Base-by-base conservation (phyloP, 495 filamentous ascomycete genomes). In the Lasiosphaeris hirsuta region DNA sequence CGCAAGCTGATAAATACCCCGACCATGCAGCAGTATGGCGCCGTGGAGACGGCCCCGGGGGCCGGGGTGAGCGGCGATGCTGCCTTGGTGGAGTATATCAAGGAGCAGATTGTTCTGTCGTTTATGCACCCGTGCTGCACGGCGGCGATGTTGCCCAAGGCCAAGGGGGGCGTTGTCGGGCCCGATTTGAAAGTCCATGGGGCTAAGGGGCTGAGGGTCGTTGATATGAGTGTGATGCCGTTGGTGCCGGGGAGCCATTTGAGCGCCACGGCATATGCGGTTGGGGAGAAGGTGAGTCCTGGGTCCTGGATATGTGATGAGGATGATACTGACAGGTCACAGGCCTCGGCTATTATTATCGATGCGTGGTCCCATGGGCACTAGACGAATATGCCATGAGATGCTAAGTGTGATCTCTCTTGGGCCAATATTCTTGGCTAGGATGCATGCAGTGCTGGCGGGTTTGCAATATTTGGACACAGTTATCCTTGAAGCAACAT, bases 171-270 rank as follows among this genome's bases (percentile, higher is more conserved):
- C 5, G 73, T 78, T 1, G 75, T 78, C 11, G 69, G 70, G 19
- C 39, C 65, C 44, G 63, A 61, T 18, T 56, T 77, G 10, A 68
- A 62, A 53, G 75, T 78, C 1, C 74, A 76, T 47, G 73, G 71
- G 5, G 61, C 69, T 9, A 55, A 56, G 41, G 54, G 59, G n/a
- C 37, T 78, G 19, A 61, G 75, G 14, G 72, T 77, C 11, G 82
- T 77, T 4, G 86, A 89, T 72, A 81, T 84, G 70, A 86, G 83
- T 60, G 76, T 85, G 44, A 70, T 85, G 33, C 85, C 85, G 6
- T 59, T 86, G 8, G 47, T 85, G 53, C 51, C 58, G 15, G 66
- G 51, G 40, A 58, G 45, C 2, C 60, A 61, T 50, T 30, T 54
- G 34, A 59, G 56, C 30, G 40, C 51, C 7, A 58, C 55, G n/a